Percentiles rank a stretch among this genome's conserved stretches.
Evolutionary conservation across 768 basidiomycete species (phyloP).

Genomic region (Boletus reticuloceps): DNA sequence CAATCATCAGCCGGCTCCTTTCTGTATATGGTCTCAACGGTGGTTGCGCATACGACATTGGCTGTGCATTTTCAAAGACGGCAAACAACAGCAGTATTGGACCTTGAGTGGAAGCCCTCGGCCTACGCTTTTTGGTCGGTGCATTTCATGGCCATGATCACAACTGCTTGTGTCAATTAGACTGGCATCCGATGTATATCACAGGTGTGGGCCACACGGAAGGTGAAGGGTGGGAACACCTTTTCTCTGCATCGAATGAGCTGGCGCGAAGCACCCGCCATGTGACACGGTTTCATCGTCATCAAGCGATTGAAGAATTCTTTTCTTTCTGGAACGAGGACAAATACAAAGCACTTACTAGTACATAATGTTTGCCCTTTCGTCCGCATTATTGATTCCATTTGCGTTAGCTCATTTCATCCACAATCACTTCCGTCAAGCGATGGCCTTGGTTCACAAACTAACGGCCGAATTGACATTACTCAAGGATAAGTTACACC

Average conservation of each 20-base stretch:
- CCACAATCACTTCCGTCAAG: no score
- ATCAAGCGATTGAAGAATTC: background rate
- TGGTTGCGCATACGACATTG: background rate
- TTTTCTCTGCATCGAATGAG: background rate
- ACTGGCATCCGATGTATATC: conserved; percentile 1
- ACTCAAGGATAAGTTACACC: no score
- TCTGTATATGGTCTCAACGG: background rate
- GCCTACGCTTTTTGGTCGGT: background rate
- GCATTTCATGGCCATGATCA: conserved; percentile 1
- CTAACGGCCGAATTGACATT: no score
- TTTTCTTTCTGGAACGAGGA: background rate
- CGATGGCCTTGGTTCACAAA: no score
- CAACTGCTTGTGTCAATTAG: background rate
- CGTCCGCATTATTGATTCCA: no score
- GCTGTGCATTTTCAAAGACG: background rate
- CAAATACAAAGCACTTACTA: background rate
- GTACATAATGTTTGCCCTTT: background rate
- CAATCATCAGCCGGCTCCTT: background rate
- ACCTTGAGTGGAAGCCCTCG: background rate
- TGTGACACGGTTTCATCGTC: background rate
- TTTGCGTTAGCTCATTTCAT: no score
- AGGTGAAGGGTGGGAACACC: background rate
- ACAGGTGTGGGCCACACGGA: background rate
- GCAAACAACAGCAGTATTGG: background rate
- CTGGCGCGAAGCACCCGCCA: background rate